Conservation (phyloP, 148 eudicot genomes). For the Linanthus parryae region DNA sequence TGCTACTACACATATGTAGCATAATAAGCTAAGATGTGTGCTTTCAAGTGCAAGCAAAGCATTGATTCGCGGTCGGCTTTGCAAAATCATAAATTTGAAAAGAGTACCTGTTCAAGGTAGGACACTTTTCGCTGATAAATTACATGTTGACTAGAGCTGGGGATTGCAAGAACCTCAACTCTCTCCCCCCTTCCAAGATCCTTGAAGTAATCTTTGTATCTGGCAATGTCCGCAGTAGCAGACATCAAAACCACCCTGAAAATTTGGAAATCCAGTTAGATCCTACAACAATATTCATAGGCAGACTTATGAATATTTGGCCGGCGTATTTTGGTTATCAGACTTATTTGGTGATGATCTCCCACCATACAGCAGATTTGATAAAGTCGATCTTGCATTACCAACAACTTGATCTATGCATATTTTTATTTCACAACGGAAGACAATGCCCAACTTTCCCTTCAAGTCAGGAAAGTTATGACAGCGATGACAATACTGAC, state of each 20-base stretch:
- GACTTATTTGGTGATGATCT: no score
- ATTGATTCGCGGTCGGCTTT: background rate
- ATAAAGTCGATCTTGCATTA: no score
- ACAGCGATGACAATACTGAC: no score
- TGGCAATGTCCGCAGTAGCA: constrained; percentile 86
- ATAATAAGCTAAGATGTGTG: no score
- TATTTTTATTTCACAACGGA: no score
- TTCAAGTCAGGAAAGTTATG: no score
- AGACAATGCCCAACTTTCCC: no score
- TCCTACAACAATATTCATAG: background rate
- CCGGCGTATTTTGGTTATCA: background rate
- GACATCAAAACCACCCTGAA: constrained; percentile 97
- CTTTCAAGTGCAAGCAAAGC: no score
- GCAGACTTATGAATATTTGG: background rate
- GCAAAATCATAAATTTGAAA: background rate
- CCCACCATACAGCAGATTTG: no score
- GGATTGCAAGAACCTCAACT: constrained; percentile 88
- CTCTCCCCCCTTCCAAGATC: constrained; percentile 90
- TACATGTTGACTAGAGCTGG: constrained; percentile 52
- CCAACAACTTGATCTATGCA: no score
- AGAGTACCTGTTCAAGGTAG: constrained; percentile 83
- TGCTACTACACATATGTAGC: no score
- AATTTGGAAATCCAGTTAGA: constrained; percentile 11
- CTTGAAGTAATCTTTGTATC: constrained; percentile 79
- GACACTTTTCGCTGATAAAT: constrained; percentile 56